A percentile compares a stretch with the other conserved stretches of the same genome.
Conservation (phyloP, 2,329 filamentous ascomycete genomes). For the Phaeosphaeria sp. region DNA sequence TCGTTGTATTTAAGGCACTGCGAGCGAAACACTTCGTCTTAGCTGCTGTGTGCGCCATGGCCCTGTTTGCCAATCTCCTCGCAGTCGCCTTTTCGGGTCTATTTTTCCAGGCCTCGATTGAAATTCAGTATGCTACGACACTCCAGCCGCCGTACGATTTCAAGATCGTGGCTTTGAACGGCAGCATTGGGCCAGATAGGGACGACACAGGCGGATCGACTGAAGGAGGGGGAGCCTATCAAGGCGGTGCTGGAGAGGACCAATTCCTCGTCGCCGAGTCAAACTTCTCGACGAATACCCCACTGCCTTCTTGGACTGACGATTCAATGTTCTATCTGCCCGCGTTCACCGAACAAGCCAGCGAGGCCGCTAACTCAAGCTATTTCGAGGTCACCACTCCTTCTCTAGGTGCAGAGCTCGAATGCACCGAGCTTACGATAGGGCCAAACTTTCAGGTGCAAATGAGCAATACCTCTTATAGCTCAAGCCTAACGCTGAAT, state of each 20-base stretch:
- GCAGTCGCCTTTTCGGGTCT: conserved; percentile 61
- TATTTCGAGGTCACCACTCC: conserved; percentile 37
- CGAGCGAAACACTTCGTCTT: conserved; percentile 56
- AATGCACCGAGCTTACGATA: conserved; percentile 38
- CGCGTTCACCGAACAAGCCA: accelerated
- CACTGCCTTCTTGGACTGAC: conserved; percentile 60
- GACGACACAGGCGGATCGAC: background rate
- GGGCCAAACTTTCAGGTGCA: conserved; percentile 7
- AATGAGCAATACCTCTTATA: background rate
- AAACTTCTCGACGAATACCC: conserved; percentile 54
- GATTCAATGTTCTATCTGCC: conserved; percentile 57
- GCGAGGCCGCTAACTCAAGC: conserved; percentile 6
- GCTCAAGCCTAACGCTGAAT: background rate
- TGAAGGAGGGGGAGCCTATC: conserved; percentile 30
- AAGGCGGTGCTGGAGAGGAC: conserved; percentile 37
- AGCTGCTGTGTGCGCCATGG: conserved; percentile 55
- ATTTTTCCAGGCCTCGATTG: conserved; percentile 50
- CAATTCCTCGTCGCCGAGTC: conserved; percentile 55
- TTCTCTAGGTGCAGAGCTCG: conserved; percentile 44
- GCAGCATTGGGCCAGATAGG: conserved; percentile 22
- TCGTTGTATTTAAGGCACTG: conserved; percentile 57
- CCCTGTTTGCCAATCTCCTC: conserved; percentile 61
- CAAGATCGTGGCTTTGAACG: conserved; percentile 35
- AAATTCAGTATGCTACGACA: conserved; percentile 8
- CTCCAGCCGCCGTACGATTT: conserved; percentile 20